phyloP scores from a whole-genome alignment of 352 stramenopile species.

The Peronospora belbahrii region DNA sequence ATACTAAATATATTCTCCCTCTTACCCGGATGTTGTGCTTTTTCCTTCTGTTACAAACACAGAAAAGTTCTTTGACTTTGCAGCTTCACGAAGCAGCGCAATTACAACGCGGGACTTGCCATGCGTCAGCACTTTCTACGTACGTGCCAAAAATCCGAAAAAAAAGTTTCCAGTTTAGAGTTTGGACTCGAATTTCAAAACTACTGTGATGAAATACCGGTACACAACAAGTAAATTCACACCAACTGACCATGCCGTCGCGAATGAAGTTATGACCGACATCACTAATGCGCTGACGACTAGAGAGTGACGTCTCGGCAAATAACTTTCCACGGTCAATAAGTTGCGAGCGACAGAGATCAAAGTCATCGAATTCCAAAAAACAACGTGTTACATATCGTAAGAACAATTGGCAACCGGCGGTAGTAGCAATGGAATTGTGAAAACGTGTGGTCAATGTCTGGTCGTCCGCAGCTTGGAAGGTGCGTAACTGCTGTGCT shows the following conservation, averaged over 20 bases:
- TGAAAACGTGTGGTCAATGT: conserved; percentile 44
- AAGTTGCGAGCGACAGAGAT: conserved; percentile 85
- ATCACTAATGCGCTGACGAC: conserved; percentile 89
- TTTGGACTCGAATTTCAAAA: neutral
- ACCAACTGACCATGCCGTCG: conserved; percentile 71
- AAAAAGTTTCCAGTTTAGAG: neutral
- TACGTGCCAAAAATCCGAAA: neutral
- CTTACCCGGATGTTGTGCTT: conserved; percentile 85
- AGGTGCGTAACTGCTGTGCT: conserved; percentile 57
- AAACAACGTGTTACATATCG: conserved; percentile 90
- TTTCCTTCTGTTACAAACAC: conserved; percentile 91
- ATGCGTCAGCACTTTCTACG: conserved; percentile 88
- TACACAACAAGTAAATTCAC: neutral
- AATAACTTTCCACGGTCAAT: conserved; percentile 90
- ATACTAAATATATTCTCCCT: neutral
- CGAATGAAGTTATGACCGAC: conserved; percentile 92
- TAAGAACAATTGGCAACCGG: conserved; percentile 91
- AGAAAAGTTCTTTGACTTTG: conserved; percentile 90
- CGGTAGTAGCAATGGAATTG: conserved; percentile 87
- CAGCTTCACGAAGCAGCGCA: conserved; percentile 84
- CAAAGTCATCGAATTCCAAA: conserved; percentile 89
- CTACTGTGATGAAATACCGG: neutral
- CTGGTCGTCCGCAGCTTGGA: conserved; percentile 35
- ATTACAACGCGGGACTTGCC: conserved; percentile 90
- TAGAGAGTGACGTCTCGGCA: conserved; percentile 87